Evolutionary conservation across 345 rosid genomes (phyloP), one percentile per base, ranked within the genome.

Genomic region (Aethionema arabicum): DNA sequence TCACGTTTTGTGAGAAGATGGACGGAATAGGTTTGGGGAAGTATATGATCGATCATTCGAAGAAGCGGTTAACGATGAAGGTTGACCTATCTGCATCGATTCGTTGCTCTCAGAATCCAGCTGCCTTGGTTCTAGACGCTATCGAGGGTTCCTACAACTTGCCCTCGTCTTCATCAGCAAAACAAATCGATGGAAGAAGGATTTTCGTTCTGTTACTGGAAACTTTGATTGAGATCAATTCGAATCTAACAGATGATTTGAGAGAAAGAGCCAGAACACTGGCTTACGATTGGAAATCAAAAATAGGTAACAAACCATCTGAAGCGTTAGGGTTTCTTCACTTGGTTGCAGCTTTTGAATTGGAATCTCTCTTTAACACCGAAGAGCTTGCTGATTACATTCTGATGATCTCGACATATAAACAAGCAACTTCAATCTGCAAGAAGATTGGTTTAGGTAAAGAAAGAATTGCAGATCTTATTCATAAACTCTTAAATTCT

Each of bases 261-360:
- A 84, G 74, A 62, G 83, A 74, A 51, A 81, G 80, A 73, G 91
- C 91, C 3, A 86, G 76, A 58, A 67, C 32, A 16, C n/a, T 87
- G 66, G 96, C 95, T 36, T 62, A 73, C 38, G 83, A 75, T 50
- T 86, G 96, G 98, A 86, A 68, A 72, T 33, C 27, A 31, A 81
- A 66, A 52, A 71, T 72, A 48, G 69, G 45, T 46, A 30, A 67
- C 70, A 52, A 42, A 44, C 77, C 66, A 46, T 66, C 74, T 13
- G 65, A 63, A 4, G 56, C 78, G n/a, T 59, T 84, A 69, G 90
- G 82, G 31, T 78, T 87, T 59, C 66, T 88, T 73, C 70, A 67
- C 65, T 78, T 88, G 68, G 70, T 85, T 55, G 84, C 70, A 6
- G 79, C 79, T 1, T 91, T 68, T 65, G 76, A 80, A 21, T 69